Evolutionary conservation across 2,329 filamentous ascomycete species (phyloP), one percentile per base, ranked within the genome.

Genomic region (Alternaria consortialis): DNA sequence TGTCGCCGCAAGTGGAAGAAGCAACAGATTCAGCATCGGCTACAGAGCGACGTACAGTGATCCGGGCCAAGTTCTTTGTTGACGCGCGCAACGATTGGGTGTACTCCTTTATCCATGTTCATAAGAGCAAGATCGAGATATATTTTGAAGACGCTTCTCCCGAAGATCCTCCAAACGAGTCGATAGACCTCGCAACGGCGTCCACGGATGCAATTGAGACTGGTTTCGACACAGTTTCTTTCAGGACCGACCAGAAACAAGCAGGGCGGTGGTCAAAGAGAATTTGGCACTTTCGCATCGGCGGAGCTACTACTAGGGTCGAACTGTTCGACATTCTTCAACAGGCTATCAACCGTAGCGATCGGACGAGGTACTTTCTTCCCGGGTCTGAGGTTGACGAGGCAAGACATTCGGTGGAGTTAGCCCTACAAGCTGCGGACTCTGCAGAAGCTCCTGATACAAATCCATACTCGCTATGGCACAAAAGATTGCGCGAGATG

Each of bases 31-130:
- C 20, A 2, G 20, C 5, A 3, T 34, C 32, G 2, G 43, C 52
- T 20, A 36, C 39, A 7, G 36, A 57, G 15, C 23, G 5, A 23
- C 36, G 36, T 6, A n/a, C 11, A 1, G 66, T 62, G n/a, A 43
- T 64, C 5, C 65, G 57, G 27, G 70, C 66, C 4, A 40, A 9
- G 64, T 76, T 8, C 39, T 40, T 54, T 65, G 0, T 36, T 31
- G 27, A 29, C 8, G 9, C 40, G 7, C 20, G 2, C 4, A 25
- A 9, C 5, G 29, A 7, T 15, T 48, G 46, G 46, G 8, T n/a
- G 4, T n/a, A 25, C 31, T 48, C 46, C 2, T 2, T 20, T 20
- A 7, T 48, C 32, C 20, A 7, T 2, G 8, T 48, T 1, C 9
- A n/a, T 17, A 23, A 5, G 31, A 48, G 13, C 13, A 48, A n/a